Percentiles rank a stretch among this genome's conserved stretches.
Conservation (phyloP, 2,329 filamentous ascomycete genomes). For the Domatiomyces globalis region DNA sequence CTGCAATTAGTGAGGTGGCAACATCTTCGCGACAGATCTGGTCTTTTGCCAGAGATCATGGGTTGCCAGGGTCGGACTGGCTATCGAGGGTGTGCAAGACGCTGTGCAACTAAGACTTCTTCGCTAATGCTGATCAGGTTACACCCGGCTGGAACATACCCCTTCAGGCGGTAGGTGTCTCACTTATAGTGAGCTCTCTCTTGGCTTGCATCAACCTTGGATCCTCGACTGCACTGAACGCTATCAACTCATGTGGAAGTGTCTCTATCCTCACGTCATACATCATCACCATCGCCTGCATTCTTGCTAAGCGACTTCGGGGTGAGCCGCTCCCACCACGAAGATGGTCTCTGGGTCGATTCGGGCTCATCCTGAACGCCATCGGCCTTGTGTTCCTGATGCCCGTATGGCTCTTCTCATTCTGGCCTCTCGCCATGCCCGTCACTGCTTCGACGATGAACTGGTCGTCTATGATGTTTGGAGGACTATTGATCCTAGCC, state of each 20-base stretch:
- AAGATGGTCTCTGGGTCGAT: slow-evolving; percentile 13
- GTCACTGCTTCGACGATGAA: slow-evolving; percentile 26
- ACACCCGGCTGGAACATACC: slow-evolving; percentile 26
- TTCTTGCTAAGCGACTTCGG: neutral
- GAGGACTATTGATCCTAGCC: slow-evolving; percentile 29
- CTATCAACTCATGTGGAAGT: slow-evolving; percentile 18
- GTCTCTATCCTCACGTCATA: slow-evolving; percentile 24
- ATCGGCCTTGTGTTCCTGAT: slow-evolving; percentile 24
- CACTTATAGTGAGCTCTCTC: slow-evolving; percentile 24
- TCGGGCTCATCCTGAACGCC: slow-evolving; percentile 22
- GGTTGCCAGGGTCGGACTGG: slow-evolving; percentile 32
- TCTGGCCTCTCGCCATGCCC: slow-evolving; percentile 22
- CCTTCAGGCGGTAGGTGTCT: slow-evolving; percentile 23
- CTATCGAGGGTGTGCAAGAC: slow-evolving; percentile 2
- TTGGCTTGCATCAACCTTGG: slow-evolving; percentile 31
- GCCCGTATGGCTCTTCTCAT: slow-evolving; percentile 22
- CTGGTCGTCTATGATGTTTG: slow-evolving; percentile 22
- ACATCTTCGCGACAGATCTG: slow-evolving; percentile 34
- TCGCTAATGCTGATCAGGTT: neutral
- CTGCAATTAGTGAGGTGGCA: slow-evolving; percentile 39
- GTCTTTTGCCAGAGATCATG: slow-evolving; percentile 32
- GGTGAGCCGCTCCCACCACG: slow-evolving; percentile 6
- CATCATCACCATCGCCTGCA: slow-evolving; percentile 20
- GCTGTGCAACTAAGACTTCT: neutral
- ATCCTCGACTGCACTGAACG: slow-evolving; percentile 23